Evolutionary conservation across 2,329 filamentous ascomycete species (phyloP).

Genomic region (Arthrobotrys iridis): DNA sequence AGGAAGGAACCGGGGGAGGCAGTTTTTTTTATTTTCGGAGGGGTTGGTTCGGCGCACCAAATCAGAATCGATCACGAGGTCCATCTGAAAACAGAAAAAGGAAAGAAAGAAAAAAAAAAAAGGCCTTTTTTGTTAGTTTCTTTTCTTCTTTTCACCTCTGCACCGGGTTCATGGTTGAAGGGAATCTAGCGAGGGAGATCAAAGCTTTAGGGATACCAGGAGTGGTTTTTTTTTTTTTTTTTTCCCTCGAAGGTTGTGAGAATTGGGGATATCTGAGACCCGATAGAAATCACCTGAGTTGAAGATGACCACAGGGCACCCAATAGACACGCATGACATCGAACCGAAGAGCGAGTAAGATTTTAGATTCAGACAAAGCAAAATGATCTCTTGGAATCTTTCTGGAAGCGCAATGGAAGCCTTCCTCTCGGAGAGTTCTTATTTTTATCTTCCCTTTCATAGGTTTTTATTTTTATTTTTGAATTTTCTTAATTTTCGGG

Average conservation of each 20-base stretch:
- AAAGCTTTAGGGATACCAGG: slow-evolving; percentile 17
- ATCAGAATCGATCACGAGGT: slow-evolving; percentile 55
- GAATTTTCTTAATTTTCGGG: background rate
- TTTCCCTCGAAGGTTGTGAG: background rate
- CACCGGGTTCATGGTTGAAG: slow-evolving; percentile 35
- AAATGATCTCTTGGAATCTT: slow-evolving; percentile 32
- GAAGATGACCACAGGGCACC: slow-evolving; percentile 29
- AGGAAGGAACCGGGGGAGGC: slow-evolving; percentile 14
- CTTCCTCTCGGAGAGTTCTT: background rate
- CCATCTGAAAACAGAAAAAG: slow-evolving; percentile 53
- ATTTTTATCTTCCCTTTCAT: slow-evolving; percentile 4
- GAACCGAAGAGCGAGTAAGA: slow-evolving; percentile 40
- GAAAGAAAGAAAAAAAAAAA: slow-evolving; percentile 24
- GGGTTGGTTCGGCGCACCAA: slow-evolving; percentile 38
- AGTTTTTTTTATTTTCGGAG: slow-evolving; percentile 13
- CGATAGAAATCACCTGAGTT: slow-evolving; percentile 41
- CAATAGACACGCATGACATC: slow-evolving; percentile 17
- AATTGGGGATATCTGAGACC: slow-evolving; percentile 36
- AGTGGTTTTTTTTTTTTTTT: background rate
- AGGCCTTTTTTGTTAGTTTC: slow-evolving; percentile 12
- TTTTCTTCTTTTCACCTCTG: background rate
- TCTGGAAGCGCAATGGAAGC: slow-evolving; percentile 52
- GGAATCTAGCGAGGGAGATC: slow-evolving; percentile 39
- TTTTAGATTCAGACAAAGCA: slow-evolving; percentile 21
- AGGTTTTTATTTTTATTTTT: too few species aligned